Percentiles rank a stretch among this genome's conserved stretches.
Conservation (phyloP, 1,139 yeast genomes). For the Yamadazyma friedrichii region DNA sequence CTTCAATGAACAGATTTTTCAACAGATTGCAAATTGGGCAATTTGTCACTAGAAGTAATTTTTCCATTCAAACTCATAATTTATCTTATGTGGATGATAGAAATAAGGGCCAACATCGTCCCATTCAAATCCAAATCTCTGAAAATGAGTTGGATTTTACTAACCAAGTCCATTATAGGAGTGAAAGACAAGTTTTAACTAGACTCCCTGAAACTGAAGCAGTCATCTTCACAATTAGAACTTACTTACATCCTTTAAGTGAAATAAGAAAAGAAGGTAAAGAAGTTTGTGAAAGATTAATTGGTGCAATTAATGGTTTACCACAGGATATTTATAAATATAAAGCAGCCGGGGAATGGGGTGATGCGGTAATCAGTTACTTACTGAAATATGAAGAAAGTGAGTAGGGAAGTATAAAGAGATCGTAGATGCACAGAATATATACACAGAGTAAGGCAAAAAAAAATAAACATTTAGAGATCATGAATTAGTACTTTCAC, state of each 20-base stretch:
- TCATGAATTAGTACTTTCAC: slow-evolving; percentile 32
- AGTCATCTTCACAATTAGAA: slow-evolving; percentile 58
- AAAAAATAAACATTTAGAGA: too few species aligned
- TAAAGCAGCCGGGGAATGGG: slow-evolving; percentile 42
- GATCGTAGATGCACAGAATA: too few species aligned
- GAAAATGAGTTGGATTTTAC: slow-evolving; percentile 51
- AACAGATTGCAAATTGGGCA: slow-evolving; percentile 47
- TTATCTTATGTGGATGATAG: slow-evolving; percentile 50
- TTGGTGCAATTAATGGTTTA: slow-evolving; percentile 40
- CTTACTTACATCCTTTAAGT: slow-evolving; percentile 63
- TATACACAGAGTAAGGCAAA: not conserved
- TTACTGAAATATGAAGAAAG: slow-evolving; percentile 14
- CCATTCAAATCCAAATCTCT: slow-evolving; percentile 23
- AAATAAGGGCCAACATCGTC: slow-evolving; percentile 45
- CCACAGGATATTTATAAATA: slow-evolving; percentile 39
- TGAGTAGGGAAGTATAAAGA: too few species aligned
- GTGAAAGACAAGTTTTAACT: slow-evolving; percentile 62
- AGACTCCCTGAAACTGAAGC: slow-evolving; percentile 56
- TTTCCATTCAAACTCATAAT: slow-evolving; percentile 59
- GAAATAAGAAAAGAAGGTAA: slow-evolving; percentile 52
- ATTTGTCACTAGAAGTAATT: slow-evolving; percentile 59
- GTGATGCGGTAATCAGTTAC: slow-evolving; percentile 35
- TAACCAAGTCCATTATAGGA: slow-evolving; percentile 53
- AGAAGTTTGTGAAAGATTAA: slow-evolving; percentile 39
- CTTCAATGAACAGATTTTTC: slow-evolving; percentile 64